Evolutionary conservation across 1,284 basidiomycete species (phyloP).

Genomic region (Boletellus dicymbophilus): DNA sequence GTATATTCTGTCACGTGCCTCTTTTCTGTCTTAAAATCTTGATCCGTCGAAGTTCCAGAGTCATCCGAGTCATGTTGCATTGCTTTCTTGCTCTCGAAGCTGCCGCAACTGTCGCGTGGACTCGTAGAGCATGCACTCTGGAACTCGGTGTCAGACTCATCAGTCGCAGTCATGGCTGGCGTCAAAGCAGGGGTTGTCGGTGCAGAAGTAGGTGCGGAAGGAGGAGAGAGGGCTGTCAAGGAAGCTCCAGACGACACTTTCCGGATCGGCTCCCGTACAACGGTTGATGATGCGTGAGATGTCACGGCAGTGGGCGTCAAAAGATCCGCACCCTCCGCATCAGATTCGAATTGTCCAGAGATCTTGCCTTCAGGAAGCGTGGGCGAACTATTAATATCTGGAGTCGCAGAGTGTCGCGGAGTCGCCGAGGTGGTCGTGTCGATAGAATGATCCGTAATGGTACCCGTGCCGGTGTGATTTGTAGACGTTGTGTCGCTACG

Average conservation of each 20-base stretch:
- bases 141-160: constrained; percentile 83
- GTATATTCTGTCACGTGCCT: constrained; percentile 34
- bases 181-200: constrained; percentile 45
- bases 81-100: constrained; percentile 34
- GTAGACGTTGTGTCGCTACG: constrained; percentile 36
- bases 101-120: constrained; percentile 62
- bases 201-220: constrained; percentile 25
- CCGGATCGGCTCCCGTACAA: constrained; percentile 28
- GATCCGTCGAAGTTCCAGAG: constrained; percentile 35
- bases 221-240: constrained; percentile 36
- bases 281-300: constrained; percentile 8
- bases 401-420: constrained; percentile 31
- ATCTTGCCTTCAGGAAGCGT: constrained; percentile 33
- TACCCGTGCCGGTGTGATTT: constrained; percentile 30
- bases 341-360: constrained; percentile 26
- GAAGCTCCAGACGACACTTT: constrained; percentile 39
- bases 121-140: constrained; percentile 80
- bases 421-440: constrained; percentile 29
- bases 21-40: constrained; percentile 22
- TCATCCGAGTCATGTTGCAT: constrained; percentile 33
- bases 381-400: constrained; percentile 31
- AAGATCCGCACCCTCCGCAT: constrained; percentile 26
- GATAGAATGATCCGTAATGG: constrained; percentile 23
- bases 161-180: constrained; percentile 50
- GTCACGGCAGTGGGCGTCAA: constrained; percentile 26